Percentiles rank a stretch among this genome's conserved stretches.
These are phyloP conservation scores for Cynanchum wilfordii DNA, from an alignment of 257 asterid species.

Conservation along the genomic window DNA sequence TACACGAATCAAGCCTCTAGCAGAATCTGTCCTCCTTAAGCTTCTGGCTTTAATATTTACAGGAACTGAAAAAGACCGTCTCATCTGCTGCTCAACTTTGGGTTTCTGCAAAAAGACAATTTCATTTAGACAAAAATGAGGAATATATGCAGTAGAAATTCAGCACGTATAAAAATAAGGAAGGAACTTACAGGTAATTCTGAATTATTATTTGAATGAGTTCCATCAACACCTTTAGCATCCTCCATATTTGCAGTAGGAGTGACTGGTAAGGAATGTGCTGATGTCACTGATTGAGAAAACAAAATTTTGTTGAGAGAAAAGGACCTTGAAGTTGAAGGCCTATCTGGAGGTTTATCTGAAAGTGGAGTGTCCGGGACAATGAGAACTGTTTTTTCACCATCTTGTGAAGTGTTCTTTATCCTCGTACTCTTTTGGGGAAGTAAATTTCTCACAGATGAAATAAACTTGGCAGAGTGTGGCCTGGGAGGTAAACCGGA, in stretches of 20 bases:
- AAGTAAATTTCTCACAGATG: slow-evolving; percentile 75
- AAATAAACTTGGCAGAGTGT: slow-evolving; percentile 61
- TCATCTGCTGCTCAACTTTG: slow-evolving; percentile 51
- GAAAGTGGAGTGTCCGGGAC: slow-evolving; percentile 61
- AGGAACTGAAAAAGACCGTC: slow-evolving; percentile 89
- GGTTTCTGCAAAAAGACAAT: slow-evolving; percentile 41
- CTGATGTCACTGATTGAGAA: slow-evolving; percentile 57
- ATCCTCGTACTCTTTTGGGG: slow-evolving; percentile 71
- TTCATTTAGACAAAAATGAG: slow-evolving; percentile 7
- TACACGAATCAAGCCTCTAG: slow-evolving; percentile 79
- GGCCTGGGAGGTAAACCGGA: slow-evolving; percentile 91
- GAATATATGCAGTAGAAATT: neutral
- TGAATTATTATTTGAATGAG: slow-evolving; percentile 32
- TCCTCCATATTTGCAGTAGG: slow-evolving; percentile 52
- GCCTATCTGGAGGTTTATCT: slow-evolving; percentile 75
- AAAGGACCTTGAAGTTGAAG: slow-evolving; percentile 92
- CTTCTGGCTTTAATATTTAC: slow-evolving; percentile 62
- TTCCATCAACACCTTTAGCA: slow-evolving; percentile 37
- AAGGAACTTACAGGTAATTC: slow-evolving; percentile 43
- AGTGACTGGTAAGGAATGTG: slow-evolving; percentile 73
- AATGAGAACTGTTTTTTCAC: slow-evolving; percentile 73
- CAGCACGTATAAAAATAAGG: slow-evolving; percentile 4
- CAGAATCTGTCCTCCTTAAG: slow-evolving; percentile 65
- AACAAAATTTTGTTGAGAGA: slow-evolving; percentile 70
- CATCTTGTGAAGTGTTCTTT: slow-evolving; percentile 51